Base-by-base conservation (phyloP, 163 green algal species). In the Chloroidium sp. region DNA sequence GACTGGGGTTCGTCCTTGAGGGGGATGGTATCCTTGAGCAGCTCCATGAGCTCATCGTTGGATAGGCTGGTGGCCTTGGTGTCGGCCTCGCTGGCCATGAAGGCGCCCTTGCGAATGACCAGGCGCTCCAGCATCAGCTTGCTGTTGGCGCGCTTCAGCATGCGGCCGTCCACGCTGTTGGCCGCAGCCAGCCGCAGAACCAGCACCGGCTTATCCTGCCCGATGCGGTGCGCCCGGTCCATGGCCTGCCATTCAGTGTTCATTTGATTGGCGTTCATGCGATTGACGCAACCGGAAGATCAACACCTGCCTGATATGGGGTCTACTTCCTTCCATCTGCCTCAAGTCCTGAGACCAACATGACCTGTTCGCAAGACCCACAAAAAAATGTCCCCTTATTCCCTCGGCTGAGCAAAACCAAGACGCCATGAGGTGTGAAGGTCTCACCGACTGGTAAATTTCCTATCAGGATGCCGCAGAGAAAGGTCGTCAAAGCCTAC, bases 211-310 rank as follows among this genome's bases (percentile, higher is more conserved):
- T 89, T 90, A 59, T 86, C 90, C 91, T 99, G 96, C 10, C 96
- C 96, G 77, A 99, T 99, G 83, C 96, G 92, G 89, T 99, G 96
- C 81, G 91, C 97, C 13, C 96, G 88, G 89, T 99, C 96, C 96
- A 98, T 98, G 60, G 96, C 96, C 90, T 97, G 91, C 64, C 64
- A 10, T 36, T 36, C 36, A 36, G 36, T 36, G 36, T 36, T 36
- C 36, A 36, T 36, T 36, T 36, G 36, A 36, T 36, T 36, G 36
- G 36, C 36, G 36, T 36, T 36, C 36, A 36, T 36, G 36, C 36
- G 36, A 36, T 36, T 36, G 36, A 36, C 36, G 36, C 36, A 36
- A 36, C 36, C 36, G 36, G 36, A 36, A 36, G 36, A 36, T 36
- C 36, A 36, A 36, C 36, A 36, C 36, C 36, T 36, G 36, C 36